A percentile compares a stretch with the other conserved stretches of the same genome.
These are phyloP conservation scores for Spathaspora girioi DNA, from an alignment of 805 yeast genomes.

Conservation along the genomic window DNA sequence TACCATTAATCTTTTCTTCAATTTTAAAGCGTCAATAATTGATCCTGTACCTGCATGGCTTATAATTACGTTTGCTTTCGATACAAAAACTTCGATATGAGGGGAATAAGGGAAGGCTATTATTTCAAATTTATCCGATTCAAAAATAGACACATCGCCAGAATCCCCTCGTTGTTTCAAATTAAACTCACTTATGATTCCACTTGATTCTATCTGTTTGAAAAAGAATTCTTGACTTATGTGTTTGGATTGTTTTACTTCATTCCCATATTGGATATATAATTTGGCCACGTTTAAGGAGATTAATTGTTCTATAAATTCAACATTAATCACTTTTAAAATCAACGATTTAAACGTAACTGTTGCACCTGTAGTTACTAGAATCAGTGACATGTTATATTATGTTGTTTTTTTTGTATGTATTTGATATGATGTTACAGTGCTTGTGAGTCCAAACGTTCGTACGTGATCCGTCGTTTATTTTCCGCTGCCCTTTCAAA, in stretches of 20 bases:
- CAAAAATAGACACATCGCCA: background rate
- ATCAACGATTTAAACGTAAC: constrained; percentile 70
- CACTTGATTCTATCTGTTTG: constrained; percentile 11
- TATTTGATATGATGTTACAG: background rate
- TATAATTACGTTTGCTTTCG: constrained; percentile 55
- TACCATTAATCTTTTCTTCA: constrained; percentile 55
- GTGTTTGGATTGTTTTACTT: constrained; percentile 16
- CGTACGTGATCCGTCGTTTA: background rate
- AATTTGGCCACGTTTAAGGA: constrained; percentile 30
- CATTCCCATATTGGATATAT: constrained; percentile 31
- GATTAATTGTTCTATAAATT: constrained; percentile 34
- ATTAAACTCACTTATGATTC: constrained; percentile 4
- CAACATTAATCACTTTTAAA: constrained; percentile 29
- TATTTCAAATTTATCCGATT: constrained; percentile 9
- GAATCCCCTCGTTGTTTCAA: background rate
- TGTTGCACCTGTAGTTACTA: constrained; percentile 90
- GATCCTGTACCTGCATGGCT: constrained; percentile 95
- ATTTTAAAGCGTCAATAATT: constrained; percentile 70
- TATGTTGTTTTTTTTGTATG: too few relatives aligned
- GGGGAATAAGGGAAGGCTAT: constrained; percentile 26
- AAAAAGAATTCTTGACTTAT: constrained; percentile 21
- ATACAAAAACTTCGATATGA: constrained; percentile 34
- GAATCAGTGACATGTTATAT: constrained; percentile 15
- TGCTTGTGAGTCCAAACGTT: background rate
- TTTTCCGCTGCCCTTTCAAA: background rate